Percentiles rank a stretch among this genome's conserved stretches.
phyloP scores from a whole-genome alignment of 305 asterid genomes.

The Solanum aculeatissimum region DNA sequence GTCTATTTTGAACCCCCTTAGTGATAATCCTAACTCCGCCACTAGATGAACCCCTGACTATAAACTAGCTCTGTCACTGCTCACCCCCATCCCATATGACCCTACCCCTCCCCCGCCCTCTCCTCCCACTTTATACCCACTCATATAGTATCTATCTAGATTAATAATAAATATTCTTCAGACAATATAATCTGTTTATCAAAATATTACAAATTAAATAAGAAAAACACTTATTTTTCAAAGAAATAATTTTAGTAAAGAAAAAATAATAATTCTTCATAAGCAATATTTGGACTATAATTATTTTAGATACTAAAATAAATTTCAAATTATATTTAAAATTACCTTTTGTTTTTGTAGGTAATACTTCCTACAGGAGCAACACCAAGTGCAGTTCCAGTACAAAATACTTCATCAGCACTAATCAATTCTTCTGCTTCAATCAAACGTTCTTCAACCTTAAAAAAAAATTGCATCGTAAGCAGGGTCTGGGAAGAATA shows the following conservation, averaged over 20 bases:
- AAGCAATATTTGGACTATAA: neutral
- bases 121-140: neutral
- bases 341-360: conserved; percentile 52
- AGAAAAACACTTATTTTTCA: too few species aligned
- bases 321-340: neutral
- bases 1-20: too few species aligned
- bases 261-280: too few species aligned
- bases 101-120: neutral
- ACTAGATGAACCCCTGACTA: neutral
- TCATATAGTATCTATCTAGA: neutral
- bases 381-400: conserved; percentile 90
- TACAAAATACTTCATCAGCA: conserved; percentile 91
- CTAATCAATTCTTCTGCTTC: conserved; percentile 51
- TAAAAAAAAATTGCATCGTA: neutral
- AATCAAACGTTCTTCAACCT: conserved; percentile 68
- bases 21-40: too few species aligned
- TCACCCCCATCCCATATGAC: neutral
- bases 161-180: too few species aligned
- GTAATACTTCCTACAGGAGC: conserved; percentile 70
- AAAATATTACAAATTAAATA: too few species aligned
- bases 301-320: neutral
- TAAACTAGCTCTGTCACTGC: neutral
- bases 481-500: too few species aligned
- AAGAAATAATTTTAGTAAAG: too few species aligned
- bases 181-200: too few species aligned